Evolutionary conservation across 202 grass and related monocot species (phyloP), one percentile per base, ranked within the genome.

Genomic region (Musa balbisiana): DNA sequence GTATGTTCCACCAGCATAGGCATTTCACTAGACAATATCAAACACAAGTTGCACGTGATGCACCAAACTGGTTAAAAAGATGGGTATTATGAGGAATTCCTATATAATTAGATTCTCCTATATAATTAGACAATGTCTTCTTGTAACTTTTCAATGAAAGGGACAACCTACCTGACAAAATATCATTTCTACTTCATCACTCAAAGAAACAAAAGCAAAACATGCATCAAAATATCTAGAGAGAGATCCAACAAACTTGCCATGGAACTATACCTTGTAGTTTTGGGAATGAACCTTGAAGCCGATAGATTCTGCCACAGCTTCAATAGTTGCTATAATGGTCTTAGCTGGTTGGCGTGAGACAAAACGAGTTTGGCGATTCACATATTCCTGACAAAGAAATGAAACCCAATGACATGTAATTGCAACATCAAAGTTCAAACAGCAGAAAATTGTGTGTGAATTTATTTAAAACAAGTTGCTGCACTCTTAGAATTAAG

Each of bases 341-440:
- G 68, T 88, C 58, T 83, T 91, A 62, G 91, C 84, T 26, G 95
- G 87, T 82, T 92, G 84, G 66, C 91, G 83, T 11, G 95, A 99
- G 67, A 99, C 87, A 78, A 99, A 99, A 55, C 95, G 91, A 49
- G 95, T 99, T 86, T 94, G 95, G 9, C 88, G 83, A 79, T 88
- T 89, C 67, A 98, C 87, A 83, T 66, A 94, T 20, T 98, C 94
- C 94, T 98, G 60, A 59, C 10, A 50, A 49, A 52, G 23, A 78
- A 49, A 72, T 81, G 2, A 52, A 78, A 3, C 1, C 23, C 10
- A 25, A 76, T 51, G 8, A 59, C 16, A 62, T 60, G 9, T 15
- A 76, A 11, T 24, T 21, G 9, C 12, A 67, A 16, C 19, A 25
- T 67, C 19, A 21, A 66, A 67, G 8, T 64, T 53, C 17, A 55